phyloP scores from a whole-genome alignment of 2,329 filamentous ascomycete genomes.

The Colletotrichum noveboracense region DNA sequence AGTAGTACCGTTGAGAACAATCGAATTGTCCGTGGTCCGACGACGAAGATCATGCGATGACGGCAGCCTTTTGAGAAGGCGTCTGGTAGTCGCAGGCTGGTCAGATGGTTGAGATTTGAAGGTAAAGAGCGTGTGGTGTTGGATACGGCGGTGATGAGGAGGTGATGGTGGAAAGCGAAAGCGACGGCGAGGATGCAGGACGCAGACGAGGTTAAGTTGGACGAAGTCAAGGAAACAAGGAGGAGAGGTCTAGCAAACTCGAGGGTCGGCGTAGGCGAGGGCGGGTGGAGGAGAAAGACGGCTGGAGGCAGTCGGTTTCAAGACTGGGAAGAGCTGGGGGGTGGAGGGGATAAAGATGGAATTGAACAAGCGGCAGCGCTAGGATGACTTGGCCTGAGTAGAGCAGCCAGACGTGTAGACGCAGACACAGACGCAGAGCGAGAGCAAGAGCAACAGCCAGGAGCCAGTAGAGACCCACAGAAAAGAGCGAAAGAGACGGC shows the following conservation, averaged over 20 bases:
- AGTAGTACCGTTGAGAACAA: background rate
- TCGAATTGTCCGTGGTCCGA: background rate
- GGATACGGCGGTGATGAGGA: background rate
- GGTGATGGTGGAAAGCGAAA: background rate
- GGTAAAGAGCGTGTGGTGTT: slow-evolving; percentile 5
- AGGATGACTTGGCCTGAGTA: slow-evolving; percentile 17
- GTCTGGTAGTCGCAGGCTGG: background rate
- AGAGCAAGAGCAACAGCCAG: background rate
- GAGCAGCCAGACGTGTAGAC: background rate
- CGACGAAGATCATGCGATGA: slow-evolving; percentile 8
- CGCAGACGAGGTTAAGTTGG: background rate
- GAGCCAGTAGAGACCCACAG: background rate
- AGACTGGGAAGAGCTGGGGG: slow-evolving; percentile 22
- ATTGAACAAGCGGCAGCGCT: slow-evolving; percentile 18
- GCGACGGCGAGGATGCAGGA: background rate
- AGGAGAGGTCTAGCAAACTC: slow-evolving; percentile 8
- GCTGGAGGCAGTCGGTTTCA: slow-evolving; percentile 12
- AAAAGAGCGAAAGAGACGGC: background rate
- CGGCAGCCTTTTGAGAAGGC: background rate
- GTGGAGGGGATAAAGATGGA: slow-evolving; percentile 24
- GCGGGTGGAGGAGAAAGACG: slow-evolving; percentile 3
- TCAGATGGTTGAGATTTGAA: background rate
- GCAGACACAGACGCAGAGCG: background rate
- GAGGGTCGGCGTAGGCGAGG: slow-evolving; percentile 4
- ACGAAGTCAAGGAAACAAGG: slow-evolving; percentile 12